phyloP scores from a whole-genome alignment of 2,329 filamentous ascomycete genomes.

The Claviceps sp. region DNA sequence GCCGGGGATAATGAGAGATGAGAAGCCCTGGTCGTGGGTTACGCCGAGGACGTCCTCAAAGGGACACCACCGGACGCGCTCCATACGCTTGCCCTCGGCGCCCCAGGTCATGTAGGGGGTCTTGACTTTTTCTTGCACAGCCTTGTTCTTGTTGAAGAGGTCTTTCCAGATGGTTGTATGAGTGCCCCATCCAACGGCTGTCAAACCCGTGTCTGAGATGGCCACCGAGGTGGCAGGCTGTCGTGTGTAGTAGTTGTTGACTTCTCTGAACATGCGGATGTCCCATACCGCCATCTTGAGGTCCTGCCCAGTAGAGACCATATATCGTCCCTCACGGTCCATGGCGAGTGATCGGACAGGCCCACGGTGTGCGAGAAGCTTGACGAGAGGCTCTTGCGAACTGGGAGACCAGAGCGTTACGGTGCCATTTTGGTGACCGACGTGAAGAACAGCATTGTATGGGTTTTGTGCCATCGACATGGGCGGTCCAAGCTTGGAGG shows the following conservation, averaged over 20 bases:
- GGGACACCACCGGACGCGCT: slow-evolving; percentile 81
- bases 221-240: slow-evolving; percentile 71
- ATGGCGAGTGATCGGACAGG: slow-evolving; percentile 77
- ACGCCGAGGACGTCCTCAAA: slow-evolving; percentile 88
- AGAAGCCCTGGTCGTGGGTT: slow-evolving; percentile 74
- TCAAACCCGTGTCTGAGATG: slow-evolving; percentile 79
- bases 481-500: slow-evolving; percentile 72
- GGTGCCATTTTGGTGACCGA: slow-evolving; percentile 88
- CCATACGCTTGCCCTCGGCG: slow-evolving; percentile 67
- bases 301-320: slow-evolving; percentile 88
- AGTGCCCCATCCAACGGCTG: slow-evolving; percentile 84
- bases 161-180: slow-evolving; percentile 83
- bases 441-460: slow-evolving; percentile 81
- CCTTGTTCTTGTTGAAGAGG: slow-evolving; percentile 60
- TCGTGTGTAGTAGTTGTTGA: slow-evolving; percentile 76
- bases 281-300: slow-evolving; percentile 92
- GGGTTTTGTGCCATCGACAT: slow-evolving; percentile 79
- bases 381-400: slow-evolving; percentile 71
- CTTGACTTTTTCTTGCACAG: slow-evolving; percentile 65
- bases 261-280: slow-evolving; percentile 82
- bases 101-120: slow-evolving; percentile 91
- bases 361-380: slow-evolving; percentile 77
- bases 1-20: slow-evolving; percentile 78
- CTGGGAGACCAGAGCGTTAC: slow-evolving; percentile 96
- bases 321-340: slow-evolving; percentile 84